These are phyloP conservation scores for Cyclotella baltica DNA, from an alignment of 108 stramenopile genomes.

Conservation along the genomic window DNA sequence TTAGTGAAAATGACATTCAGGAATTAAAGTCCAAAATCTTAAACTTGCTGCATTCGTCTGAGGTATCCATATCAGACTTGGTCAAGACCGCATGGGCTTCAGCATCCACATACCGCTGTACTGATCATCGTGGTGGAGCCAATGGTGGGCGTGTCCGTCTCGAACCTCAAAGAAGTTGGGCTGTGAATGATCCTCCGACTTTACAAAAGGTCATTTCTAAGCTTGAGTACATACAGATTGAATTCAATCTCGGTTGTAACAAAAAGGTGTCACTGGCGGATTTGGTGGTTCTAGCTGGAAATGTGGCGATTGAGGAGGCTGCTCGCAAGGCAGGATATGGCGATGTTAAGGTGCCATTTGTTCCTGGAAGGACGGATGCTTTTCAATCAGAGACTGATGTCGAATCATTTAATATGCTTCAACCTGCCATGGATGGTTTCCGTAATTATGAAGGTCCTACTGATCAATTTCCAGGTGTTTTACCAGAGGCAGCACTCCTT, in stretches of 20 bases:
- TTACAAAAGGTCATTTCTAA: conserved; percentile 51
- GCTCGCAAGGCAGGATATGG: conserved; percentile 58
- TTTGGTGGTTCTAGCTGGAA: conserved; percentile 76
- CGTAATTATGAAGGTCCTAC: conserved; percentile 61
- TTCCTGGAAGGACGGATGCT: conserved; percentile 75
- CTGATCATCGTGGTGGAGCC: conserved; percentile 82
- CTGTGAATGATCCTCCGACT: conserved; percentile 69
- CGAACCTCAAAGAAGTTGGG: conserved; percentile 69
- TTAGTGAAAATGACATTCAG: conserved; percentile 40
- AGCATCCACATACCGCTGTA: conserved; percentile 69
- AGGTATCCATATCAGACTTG: conserved; percentile 60
- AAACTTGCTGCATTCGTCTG: conserved; percentile 39
- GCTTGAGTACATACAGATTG: conserved; percentile 51
- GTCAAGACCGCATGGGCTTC: conserved; percentile 79
- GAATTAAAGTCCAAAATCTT: conserved; percentile 57
- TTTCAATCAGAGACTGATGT: conserved; percentile 66
- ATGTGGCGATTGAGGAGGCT: conserved; percentile 71
- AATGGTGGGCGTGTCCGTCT: conserved; percentile 78
- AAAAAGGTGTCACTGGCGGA: conserved; percentile 73
- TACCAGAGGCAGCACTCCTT: conserved; percentile 59
- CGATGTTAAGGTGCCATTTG: conserved; percentile 64
- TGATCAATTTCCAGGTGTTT: not conserved
- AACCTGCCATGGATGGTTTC: conserved; percentile 71
- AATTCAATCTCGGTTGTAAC: conserved; percentile 47
- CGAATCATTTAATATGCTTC: conserved; percentile 57